These are phyloP conservation scores for Camelina hispida DNA, from an alignment of 345 rosid genomes.

Conservation along the genomic window DNA sequence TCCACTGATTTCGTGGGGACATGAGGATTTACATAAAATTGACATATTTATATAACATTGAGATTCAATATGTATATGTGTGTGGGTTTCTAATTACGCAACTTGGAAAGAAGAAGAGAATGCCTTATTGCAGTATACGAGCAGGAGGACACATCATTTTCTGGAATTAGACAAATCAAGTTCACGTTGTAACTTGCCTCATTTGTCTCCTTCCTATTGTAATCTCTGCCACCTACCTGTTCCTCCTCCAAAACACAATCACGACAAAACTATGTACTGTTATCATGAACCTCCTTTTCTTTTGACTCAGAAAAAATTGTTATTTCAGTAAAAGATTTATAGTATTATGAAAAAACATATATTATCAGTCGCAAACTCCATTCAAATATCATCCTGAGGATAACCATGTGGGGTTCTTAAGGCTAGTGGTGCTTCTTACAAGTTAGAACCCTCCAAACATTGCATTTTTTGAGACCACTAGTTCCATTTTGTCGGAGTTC, in stretches of 20 bases:
- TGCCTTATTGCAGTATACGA: conserved; percentile 21
- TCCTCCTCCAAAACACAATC: conserved; percentile 34
- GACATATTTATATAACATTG: conserved; percentile 21
- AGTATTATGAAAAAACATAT: too few species aligned
- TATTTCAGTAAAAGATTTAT: neutral
- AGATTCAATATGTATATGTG: neutral
- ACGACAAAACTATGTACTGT: conserved; percentile 34
- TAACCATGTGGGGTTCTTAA: neutral
- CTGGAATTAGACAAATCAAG: conserved; percentile 42
- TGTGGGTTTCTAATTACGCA: conserved; percentile 29
- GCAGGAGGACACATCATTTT: conserved; percentile 30
- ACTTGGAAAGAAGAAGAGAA: conserved; percentile 28
- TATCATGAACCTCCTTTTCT: neutral
- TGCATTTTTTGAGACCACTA: neutral
- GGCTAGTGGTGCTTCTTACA: neutral
- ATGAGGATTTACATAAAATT: conserved; percentile 31
- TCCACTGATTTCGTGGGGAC: conserved; percentile 36
- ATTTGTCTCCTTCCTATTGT: conserved; percentile 46
- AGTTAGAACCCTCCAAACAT: neutral
- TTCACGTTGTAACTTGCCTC: conserved; percentile 48
- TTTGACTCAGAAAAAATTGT: neutral
- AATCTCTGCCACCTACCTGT: conserved; percentile 40
- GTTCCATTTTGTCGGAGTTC: neutral
- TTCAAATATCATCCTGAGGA: neutral
- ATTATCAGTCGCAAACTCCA: neutral